Evolutionary conservation across 192 early-diverging fungal species (phyloP), one percentile per base, ranked within the genome.

Genomic region (Chytriomyces sp.): DNA sequence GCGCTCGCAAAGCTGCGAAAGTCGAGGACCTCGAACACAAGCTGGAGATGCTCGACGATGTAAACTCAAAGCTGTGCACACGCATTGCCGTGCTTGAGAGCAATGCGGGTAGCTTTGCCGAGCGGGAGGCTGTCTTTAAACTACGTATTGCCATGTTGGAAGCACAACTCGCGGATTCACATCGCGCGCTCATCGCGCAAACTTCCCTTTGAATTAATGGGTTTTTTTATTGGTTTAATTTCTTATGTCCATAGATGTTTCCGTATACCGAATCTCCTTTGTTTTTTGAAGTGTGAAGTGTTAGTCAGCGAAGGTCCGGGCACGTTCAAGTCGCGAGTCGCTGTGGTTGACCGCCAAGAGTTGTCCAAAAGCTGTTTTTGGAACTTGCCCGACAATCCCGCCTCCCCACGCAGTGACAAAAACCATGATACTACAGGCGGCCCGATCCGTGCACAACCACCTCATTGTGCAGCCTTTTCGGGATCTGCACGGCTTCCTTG

Each of bases 11-110:
- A 83, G 82, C 93, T 28, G 86, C 89, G 69, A 85, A 85, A 71
- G 89, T 96, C 83, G 93, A 94, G 72, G 76, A 80, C 3, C 88
- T 96, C 14, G 94, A 95, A 72, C 80, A 73, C 53, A 85, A 89
- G 14, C 92, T 95, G 37, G 79, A 85, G 3, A 87, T 89, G 52
- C 83, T 96, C 5, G 92, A 95, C 72, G 72, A 77, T 10, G 86
- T 93, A 68, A 70, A 72, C 19, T 8, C 57, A 5, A 30, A 32
- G 4, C 66, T 75, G 52, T 19, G 31, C 36, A 49, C 62, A 19
- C 74, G 74, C 26, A 39, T 75, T 30, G 74, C 74, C 12, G 74
- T 75, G 1, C 59, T 75, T 19, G 66, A 75, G 39, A 71, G 52
- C 67, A 59, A 75, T 22, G 39, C 39, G 17, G 34, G 28, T 22